These are phyloP conservation scores for Sanghuangporus sanghuang DNA, from an alignment of 1,284 basidiomycete species.

Conservation along the genomic window DNA sequence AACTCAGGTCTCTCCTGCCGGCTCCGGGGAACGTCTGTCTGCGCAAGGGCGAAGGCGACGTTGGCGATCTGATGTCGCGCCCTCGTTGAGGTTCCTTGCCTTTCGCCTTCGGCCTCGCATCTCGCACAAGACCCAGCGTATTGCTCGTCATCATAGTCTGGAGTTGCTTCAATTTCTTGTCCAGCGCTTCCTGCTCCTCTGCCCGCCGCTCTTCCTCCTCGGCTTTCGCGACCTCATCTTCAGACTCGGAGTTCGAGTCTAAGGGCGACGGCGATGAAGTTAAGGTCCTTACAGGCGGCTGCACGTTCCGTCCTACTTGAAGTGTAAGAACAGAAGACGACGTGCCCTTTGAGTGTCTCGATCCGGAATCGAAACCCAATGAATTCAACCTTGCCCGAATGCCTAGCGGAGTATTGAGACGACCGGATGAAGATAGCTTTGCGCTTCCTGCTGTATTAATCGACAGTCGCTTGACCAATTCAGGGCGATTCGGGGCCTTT, in stretches of 20 bases:
- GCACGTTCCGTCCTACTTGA: conserved; percentile 38
- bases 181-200: conserved; percentile 64
- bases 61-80: conserved; percentile 36
- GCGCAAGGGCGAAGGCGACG: conserved; percentile 37
- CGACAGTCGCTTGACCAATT: conserved; percentile 24
- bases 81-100: conserved; percentile 40
- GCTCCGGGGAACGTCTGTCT: conserved; percentile 44
- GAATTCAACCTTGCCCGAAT: conserved; percentile 68
- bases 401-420: conserved; percentile 45
- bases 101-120: conserved; percentile 33
- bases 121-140: conserved; percentile 61
- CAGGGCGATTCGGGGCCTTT: conserved; percentile 29
- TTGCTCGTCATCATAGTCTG: conserved; percentile 69
- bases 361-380: conserved; percentile 43
- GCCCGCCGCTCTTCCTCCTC: conserved; percentile 58
- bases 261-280: conserved; percentile 41
- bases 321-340: conserved; percentile 68
- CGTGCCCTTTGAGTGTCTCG: conserved; percentile 43
- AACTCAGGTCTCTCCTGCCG: conserved; percentile 15
- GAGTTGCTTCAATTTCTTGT: conserved; percentile 59
- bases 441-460: conserved; percentile 24
- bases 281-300: conserved; percentile 24
- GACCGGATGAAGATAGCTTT: conserved; percentile 32
- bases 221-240: conserved; percentile 51
- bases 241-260: conserved; percentile 41